phyloP scores from a whole-genome alignment of 768 basidiomycete genomes.

The Leucosporidium creatinivorum region DNA sequence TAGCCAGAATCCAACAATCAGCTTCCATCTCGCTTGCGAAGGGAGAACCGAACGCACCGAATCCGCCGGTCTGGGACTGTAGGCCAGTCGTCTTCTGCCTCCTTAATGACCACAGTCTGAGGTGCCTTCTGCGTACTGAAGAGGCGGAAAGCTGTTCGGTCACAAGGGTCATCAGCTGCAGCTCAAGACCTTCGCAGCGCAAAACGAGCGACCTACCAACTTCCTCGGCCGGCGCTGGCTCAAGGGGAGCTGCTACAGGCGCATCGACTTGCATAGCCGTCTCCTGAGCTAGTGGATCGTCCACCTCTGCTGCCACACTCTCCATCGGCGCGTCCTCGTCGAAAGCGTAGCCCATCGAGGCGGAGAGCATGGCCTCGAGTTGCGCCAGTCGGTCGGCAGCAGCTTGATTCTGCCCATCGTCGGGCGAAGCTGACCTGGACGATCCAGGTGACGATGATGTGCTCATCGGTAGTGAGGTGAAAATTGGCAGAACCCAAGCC shows the following conservation, averaged over 20 bases:
- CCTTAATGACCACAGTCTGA: constrained; percentile 8
- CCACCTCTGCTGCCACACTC: not conserved
- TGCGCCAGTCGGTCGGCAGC: constrained; percentile 8
- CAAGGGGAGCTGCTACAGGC: not conserved
- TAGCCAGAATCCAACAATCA: too few relatives aligned
- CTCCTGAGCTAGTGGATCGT: not conserved
- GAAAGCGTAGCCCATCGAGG: not conserved
- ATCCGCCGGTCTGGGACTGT: constrained; percentile 13
- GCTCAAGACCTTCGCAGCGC: not conserved
- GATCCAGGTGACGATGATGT: too few relatives aligned
- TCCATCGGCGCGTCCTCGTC: not conserved
- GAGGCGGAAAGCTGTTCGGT: constrained; percentile 10
- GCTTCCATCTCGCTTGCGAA: too few relatives aligned
- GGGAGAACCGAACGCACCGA: not conserved
- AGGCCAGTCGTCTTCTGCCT: not conserved
- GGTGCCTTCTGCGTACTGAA: constrained; percentile 22
- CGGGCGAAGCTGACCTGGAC: too few relatives aligned
- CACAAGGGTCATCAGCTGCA: too few relatives aligned
- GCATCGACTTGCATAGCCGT: not conserved
- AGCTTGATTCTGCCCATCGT: not conserved
- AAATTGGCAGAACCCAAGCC: not conserved
- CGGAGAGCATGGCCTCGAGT: constrained; percentile 18
- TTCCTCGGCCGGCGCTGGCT: not conserved
- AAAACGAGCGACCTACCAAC: not conserved
- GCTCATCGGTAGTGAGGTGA: too few relatives aligned